A percentile compares a stretch with the other conserved stretches of the same genome.
Evolutionary conservation across 106 monocot genomes (phyloP).

Genomic region (Xerophyta viscosa): DNA sequence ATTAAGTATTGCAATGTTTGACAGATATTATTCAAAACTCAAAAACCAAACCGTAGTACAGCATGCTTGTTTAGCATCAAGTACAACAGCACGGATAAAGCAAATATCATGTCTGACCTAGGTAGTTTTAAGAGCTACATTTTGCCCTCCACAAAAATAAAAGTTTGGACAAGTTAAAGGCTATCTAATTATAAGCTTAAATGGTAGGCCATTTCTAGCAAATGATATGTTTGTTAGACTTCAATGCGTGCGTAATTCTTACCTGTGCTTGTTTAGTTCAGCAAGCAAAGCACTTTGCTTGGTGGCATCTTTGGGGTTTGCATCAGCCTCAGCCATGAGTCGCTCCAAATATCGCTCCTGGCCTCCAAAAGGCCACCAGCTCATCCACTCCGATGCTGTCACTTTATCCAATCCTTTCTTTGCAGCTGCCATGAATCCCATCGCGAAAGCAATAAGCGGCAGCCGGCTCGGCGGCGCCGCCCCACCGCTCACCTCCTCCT

Average conservation of each 20-base stretch:
- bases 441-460: slow-evolving; percentile 24
- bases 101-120: too few species aligned
- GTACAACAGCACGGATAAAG: too few species aligned
- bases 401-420: slow-evolving; percentile 37
- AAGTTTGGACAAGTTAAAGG: neutral
- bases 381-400: slow-evolving; percentile 40
- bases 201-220: too few species aligned
- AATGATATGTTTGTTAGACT: too few species aligned
- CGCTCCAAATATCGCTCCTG: slow-evolving; percentile 60
- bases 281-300: slow-evolving; percentile 73
- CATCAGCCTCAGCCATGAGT: slow-evolving; percentile 84
- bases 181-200: neutral
- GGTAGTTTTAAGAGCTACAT: too few species aligned
- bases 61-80: too few species aligned
- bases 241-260: neutral
- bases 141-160: too few species aligned
- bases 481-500: neutral
- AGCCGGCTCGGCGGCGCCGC: slow-evolving; percentile 7
- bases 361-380: slow-evolving; percentile 78
- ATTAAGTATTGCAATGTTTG: too few species aligned
- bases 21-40: too few species aligned
- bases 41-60: too few species aligned
- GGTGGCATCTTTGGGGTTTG: slow-evolving; percentile 57
- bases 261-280: slow-evolving; percentile 95
- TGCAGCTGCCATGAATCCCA: slow-evolving; percentile 28